Conservation (phyloP, 495 filamentous ascomycete species). For the Trichoderma asperelloides region DNA sequence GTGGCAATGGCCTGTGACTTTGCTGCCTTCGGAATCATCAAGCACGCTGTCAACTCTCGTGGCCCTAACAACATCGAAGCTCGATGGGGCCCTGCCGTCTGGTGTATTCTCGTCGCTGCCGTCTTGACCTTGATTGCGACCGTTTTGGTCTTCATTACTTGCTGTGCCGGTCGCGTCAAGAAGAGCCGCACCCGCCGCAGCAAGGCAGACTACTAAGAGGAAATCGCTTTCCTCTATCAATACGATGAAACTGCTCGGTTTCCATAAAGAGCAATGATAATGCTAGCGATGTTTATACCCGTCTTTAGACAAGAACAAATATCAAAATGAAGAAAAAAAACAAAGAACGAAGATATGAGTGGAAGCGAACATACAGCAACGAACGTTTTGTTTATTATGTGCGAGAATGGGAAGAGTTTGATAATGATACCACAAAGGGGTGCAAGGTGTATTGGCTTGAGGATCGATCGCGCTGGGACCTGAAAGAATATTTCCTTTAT, state of each 20-base stretch:
- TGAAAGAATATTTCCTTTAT: background rate
- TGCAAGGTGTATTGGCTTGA: background rate
- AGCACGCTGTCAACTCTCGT: conserved; percentile 37
- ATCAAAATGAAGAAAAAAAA: background rate
- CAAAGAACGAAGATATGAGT: background rate
- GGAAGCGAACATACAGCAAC: background rate
- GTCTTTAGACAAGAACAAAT: background rate
- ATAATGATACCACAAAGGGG: conserved; percentile 1
- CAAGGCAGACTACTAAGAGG: conserved; percentile 13
- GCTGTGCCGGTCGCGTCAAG: conserved; percentile 37
- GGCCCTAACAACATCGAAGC: conserved; percentile 14
- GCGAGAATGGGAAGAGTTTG: background rate
- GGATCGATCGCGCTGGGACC: background rate
- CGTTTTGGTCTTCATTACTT: conserved; percentile 49
- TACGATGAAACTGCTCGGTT: background rate
- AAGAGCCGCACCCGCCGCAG: conserved; percentile 13
- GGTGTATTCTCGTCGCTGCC: conserved; percentile 42
- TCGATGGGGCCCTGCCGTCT: conserved; percentile 36
- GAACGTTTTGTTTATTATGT: background rate
- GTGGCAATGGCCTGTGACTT: conserved; percentile 50
- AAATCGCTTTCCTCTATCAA: background rate
- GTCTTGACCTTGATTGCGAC: conserved; percentile 44
- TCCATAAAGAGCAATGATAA: background rate
- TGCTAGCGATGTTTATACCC: background rate
- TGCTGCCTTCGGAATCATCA: conserved; percentile 43